Evolutionary conservation across 2,329 filamentous ascomycete genomes (phyloP).

Genomic region (Beauveria australis): DNA sequence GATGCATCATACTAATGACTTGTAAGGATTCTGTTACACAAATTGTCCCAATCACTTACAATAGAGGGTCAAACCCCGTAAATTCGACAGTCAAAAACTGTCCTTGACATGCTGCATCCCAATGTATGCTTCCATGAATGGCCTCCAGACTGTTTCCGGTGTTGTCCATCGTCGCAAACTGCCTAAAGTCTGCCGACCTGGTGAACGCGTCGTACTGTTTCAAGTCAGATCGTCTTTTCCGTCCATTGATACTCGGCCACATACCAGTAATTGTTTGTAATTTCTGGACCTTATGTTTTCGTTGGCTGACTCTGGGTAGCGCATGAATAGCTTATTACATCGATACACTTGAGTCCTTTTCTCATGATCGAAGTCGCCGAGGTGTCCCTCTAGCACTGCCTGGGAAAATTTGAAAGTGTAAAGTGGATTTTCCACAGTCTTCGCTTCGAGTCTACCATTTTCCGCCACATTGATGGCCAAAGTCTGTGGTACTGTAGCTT

Average conservation of each 20-base stretch:
- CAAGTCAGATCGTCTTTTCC: constrained; percentile 9
- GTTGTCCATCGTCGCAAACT: constrained; percentile 27
- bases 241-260: constrained; percentile 13
- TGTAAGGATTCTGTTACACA: background rate
- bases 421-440: constrained; percentile 42
- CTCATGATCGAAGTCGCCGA: constrained; percentile 25
- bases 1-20: constrained; percentile 33
- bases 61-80: constrained; percentile 38
- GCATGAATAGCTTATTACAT: constrained; percentile 25
- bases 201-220: constrained; percentile 34
- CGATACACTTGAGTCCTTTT: constrained; percentile 30
- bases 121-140: constrained; percentile 35
- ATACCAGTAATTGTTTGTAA: constrained; percentile 34
- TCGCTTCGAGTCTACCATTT: constrained; percentile 20
- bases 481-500: constrained; percentile 26
- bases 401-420: constrained; percentile 42
- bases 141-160: constrained; percentile 33
- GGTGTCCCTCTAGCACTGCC: constrained; percentile 28
- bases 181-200: constrained; percentile 25
- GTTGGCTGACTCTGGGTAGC: constrained; percentile 34
- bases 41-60: constrained; percentile 22
- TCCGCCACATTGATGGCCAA: constrained; percentile 34
- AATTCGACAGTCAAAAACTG: constrained; percentile 33
- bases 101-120: constrained; percentile 31
- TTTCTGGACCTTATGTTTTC: constrained; percentile 21